These are phyloP conservation scores for Oldenlandia corymbosa DNA, from an alignment of 257 asterid species.

Conservation along the genomic window DNA sequence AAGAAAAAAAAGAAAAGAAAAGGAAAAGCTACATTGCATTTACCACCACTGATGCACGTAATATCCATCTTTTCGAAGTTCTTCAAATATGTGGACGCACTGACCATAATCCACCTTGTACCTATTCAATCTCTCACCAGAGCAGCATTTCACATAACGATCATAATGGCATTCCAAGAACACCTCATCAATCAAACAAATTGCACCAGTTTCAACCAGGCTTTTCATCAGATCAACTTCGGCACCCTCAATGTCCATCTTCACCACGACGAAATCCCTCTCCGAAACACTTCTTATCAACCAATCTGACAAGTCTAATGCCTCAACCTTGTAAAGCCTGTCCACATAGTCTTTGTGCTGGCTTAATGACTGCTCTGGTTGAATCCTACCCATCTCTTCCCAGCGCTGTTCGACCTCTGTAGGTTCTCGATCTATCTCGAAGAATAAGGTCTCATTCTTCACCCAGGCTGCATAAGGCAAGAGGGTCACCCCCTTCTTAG, in stretches of 20 bases:
- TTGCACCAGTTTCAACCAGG: constrained; percentile 34
- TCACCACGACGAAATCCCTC: constrained; percentile 47
- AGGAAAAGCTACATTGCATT: background rate
- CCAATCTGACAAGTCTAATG: constrained; percentile 50
- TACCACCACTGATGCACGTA: constrained; percentile 56
- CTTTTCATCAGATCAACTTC: constrained; percentile 30
- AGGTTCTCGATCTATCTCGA: constrained; percentile 33
- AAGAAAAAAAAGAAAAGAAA: background rate
- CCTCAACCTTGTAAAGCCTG: constrained; percentile 19
- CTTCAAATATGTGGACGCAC: constrained; percentile 25
- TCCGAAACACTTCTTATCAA: constrained; percentile 21
- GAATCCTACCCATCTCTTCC: constrained; percentile 27
- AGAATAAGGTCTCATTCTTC: constrained; percentile 39
- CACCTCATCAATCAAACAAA: constrained; percentile 52
- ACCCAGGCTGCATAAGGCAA: constrained; percentile 54
- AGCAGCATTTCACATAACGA: constrained; percentile 35
- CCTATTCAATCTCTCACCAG: constrained; percentile 31
- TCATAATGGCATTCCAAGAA: constrained; percentile 55
- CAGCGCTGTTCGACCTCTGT: constrained; percentile 28
- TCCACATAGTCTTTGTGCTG: constrained; percentile 9
- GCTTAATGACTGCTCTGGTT: constrained; percentile 10
- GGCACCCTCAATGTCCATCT: constrained; percentile 55
- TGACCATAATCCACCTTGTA: constrained; percentile 26
- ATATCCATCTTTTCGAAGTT: constrained; percentile 34
- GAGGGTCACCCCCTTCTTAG: constrained; percentile 29